A percentile compares a stretch with the other conserved stretches of the same genome.
phyloP scores from a whole-genome alignment of 2,329 filamentous ascomycete genomes.

The Trichophaea hybrida region DNA sequence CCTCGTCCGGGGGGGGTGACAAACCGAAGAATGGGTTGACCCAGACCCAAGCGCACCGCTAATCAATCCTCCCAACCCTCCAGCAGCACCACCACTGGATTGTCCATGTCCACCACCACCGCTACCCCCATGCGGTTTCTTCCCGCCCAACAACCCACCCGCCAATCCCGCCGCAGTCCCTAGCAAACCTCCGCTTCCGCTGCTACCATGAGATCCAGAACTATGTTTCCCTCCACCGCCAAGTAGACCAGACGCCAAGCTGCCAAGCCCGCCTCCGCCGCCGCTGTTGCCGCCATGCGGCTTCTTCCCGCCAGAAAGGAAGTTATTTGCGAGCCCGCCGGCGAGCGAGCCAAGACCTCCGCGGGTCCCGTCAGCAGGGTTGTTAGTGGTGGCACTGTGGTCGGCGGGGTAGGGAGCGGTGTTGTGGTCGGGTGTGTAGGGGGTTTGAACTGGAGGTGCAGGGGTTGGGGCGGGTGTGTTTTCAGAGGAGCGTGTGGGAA shows the following conservation, averaged over 20 bases:
- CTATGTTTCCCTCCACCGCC: constrained; percentile 22
- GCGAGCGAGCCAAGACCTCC: constrained; percentile 24
- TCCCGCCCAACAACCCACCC: constrained; percentile 22
- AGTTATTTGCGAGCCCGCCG: constrained; percentile 14
- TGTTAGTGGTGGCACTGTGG: not conserved
- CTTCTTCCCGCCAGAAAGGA: constrained; percentile 9
- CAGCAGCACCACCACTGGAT: constrained; percentile 7
- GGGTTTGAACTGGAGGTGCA: constrained; percentile 9
- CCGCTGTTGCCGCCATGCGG: not conserved
- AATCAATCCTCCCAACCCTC: constrained; percentile 14
- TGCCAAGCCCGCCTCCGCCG: constrained; percentile 16
- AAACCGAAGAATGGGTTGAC: not conserved
- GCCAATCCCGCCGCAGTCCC: constrained; percentile 21
- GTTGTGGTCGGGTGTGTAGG: constrained; percentile 7
- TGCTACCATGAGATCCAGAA: constrained; percentile 6
- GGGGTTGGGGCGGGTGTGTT: constrained; percentile 13
- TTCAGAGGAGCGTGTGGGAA: constrained; percentile 20
- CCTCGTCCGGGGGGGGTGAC: not conserved
- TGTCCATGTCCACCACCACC: constrained; percentile 9
- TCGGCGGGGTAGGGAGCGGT: not conserved
- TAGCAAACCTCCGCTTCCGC: constrained; percentile 15
- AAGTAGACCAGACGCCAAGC: constrained; percentile 13
- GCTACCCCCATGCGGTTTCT: constrained; percentile 14
- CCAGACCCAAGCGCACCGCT: constrained; percentile 12
- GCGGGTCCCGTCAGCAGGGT: constrained; percentile 6